A percentile compares a stretch with the other conserved stretches of the same genome.
These are phyloP conservation scores for Pyrenochaeta sp. DNA, from an alignment of 2,329 filamentous ascomycete genomes.

Conservation along the genomic window DNA sequence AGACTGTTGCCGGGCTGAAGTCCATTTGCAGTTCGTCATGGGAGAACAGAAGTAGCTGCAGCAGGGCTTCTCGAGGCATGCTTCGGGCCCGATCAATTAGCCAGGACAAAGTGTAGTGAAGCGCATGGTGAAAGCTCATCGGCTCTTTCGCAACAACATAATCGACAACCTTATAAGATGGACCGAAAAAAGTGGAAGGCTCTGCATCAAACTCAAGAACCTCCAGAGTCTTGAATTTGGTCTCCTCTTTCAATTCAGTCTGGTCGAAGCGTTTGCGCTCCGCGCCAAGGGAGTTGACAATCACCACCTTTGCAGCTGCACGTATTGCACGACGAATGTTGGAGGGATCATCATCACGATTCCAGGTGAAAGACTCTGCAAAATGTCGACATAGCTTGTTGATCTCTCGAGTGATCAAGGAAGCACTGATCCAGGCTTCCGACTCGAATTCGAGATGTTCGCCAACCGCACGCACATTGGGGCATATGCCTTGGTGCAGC, in stretches of 20 bases:
- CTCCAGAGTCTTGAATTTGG: constrained; percentile 79
- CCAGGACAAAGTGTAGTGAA: constrained; percentile 97
- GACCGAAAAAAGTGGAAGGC: constrained; percentile 34
- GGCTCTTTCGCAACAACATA: constrained; percentile 88
- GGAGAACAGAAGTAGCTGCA: constrained; percentile 74
- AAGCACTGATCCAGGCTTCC: constrained; percentile 97
- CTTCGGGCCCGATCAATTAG: constrained; percentile 86
- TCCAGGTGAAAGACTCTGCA: constrained; percentile 82
- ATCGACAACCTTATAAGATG: constrained; percentile 71
- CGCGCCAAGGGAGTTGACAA: constrained; percentile 87
- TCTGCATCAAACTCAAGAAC: constrained; percentile 80
- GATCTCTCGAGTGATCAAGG: constrained; percentile 91
- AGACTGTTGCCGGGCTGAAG: constrained; percentile 67
- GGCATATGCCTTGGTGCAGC: constrained; percentile 95
- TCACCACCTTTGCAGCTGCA: constrained; percentile 81
- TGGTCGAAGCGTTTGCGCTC: constrained; percentile 86
- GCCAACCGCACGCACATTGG: constrained; percentile 88
- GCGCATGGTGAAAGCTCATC: constrained; percentile 96
- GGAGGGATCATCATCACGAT: constrained; percentile 68
- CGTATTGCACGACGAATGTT: constrained; percentile 76
- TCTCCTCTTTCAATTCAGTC: constrained; percentile 86
- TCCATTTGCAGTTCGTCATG: constrained; percentile 73
- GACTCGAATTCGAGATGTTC: constrained; percentile 99
- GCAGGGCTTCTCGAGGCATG: constrained; percentile 73
- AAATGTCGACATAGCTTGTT: constrained; percentile 91